phyloP scores from a whole-genome alignment of 495 filamentous ascomycete genomes.

The Talaromyces wortmannii region DNA sequence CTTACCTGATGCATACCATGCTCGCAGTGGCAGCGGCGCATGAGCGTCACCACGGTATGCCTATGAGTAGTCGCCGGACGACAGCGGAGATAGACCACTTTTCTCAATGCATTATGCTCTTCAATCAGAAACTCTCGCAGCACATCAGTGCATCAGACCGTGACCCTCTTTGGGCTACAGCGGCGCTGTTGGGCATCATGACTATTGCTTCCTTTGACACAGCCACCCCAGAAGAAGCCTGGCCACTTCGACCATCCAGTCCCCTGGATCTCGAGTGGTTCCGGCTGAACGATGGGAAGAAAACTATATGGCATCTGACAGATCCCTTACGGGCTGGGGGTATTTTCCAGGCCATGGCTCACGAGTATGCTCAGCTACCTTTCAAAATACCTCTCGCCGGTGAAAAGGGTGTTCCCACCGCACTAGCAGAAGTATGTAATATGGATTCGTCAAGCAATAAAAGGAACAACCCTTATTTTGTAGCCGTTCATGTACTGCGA shows the following conservation, averaged over 20 bases:
- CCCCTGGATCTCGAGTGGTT: constrained; percentile 26
- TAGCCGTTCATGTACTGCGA: constrained; percentile 17
- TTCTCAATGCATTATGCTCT: constrained; percentile 20
- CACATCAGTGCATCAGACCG: constrained; percentile 22
- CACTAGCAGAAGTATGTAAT: background rate
- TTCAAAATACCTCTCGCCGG: constrained; percentile 2
- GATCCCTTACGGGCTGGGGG: constrained; percentile 29
- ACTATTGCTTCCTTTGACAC: constrained; percentile 23
- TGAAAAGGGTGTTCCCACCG: background rate
- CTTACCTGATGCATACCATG: constrained; percentile 34
- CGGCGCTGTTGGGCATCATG: constrained; percentile 25
- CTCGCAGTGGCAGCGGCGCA: constrained; percentile 25
- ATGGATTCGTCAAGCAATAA: background rate
- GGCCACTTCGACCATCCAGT: constrained; percentile 25
- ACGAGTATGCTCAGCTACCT: constrained; percentile 10
- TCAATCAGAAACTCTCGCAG: constrained; percentile 17
- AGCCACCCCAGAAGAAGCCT: constrained; percentile 26
- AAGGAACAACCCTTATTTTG: constrained; percentile 24
- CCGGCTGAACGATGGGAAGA: constrained; percentile 23
- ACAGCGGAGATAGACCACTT: constrained; percentile 25
- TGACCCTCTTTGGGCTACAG: constrained; percentile 36
- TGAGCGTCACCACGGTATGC: constrained; percentile 19
- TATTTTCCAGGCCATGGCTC: constrained; percentile 22
- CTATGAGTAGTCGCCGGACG: constrained; percentile 5
- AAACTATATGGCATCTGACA: constrained; percentile 21